A percentile compares a stretch with the other conserved stretches of the same genome.
Conservation (phyloP, 179 eudicot species). For the Dionaea muscipula region DNA sequence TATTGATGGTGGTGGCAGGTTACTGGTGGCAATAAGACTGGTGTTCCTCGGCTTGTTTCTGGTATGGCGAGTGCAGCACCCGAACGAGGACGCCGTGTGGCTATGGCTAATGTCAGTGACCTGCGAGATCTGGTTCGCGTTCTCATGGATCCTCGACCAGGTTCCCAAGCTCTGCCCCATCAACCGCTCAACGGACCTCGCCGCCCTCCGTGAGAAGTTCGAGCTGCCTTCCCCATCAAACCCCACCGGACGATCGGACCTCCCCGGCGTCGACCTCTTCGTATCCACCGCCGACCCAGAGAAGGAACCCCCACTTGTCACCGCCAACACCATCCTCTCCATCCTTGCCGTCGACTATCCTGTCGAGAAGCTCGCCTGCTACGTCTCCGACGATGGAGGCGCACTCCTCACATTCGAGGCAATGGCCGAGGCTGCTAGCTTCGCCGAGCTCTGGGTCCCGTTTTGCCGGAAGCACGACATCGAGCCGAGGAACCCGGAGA, state of each 20-base stretch:
- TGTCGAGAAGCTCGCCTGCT: constrained; percentile 44
- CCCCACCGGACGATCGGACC: constrained; percentile 49
- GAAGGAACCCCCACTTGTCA: constrained; percentile 40
- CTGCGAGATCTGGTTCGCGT: constrained; percentile 6
- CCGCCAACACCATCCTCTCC: constrained; percentile 18
- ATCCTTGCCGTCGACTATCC: constrained; percentile 46
- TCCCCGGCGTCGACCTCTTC: constrained; percentile 42
- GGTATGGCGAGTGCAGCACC: constrained; percentile 40
- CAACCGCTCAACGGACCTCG: constrained; percentile 32
- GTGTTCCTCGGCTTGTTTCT: constrained; percentile 33
- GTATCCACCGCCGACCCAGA: constrained; percentile 58
- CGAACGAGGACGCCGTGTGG: constrained; percentile 48
- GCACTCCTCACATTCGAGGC: constrained; percentile 52
- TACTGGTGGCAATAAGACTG: constrained; percentile 24
- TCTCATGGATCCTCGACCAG: constrained; percentile 53
- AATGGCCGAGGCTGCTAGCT: constrained; percentile 55
- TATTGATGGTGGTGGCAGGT: constrained; percentile 10
- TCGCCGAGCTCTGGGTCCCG: constrained; percentile 53
- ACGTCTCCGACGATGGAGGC: constrained; percentile 50
- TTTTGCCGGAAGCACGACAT: constrained; percentile 50
- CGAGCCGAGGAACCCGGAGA: constrained; percentile 51
- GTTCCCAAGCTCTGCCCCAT: constrained; percentile 38
- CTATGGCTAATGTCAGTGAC: constrained; percentile 23
- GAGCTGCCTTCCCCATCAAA: constrained; percentile 45
- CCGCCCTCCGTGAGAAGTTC: constrained; percentile 39